phyloP scores from a whole-genome alignment of 2,329 filamentous ascomycete genomes.

The Zalaria obscura region DNA sequence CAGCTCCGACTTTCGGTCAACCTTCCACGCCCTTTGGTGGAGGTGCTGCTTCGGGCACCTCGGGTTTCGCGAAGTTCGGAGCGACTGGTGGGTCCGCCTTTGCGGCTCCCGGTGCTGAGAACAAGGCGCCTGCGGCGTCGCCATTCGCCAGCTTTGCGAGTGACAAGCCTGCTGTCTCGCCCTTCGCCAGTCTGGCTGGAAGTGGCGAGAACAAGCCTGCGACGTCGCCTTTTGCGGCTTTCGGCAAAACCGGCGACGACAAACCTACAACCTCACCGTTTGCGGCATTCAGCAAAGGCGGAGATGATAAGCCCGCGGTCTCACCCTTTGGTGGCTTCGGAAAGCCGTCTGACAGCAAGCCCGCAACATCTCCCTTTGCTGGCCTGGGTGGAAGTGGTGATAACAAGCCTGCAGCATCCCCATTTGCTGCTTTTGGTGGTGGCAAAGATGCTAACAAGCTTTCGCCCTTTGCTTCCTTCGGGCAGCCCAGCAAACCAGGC shows the following conservation, averaged over 20 bases:
- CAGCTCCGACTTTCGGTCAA: conserved; percentile 9
- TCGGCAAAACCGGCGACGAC: background rate
- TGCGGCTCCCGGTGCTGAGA: conserved; percentile 8
- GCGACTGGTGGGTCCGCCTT: conserved; percentile 1
- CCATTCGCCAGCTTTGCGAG: conserved; percentile 17
- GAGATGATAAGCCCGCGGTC: conserved; percentile 7
- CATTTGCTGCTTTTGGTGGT: conserved; percentile 17
- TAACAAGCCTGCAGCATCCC: conserved; percentile 7
- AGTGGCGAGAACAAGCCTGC: conserved; percentile 5
- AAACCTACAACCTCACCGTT: conserved; percentile 9
- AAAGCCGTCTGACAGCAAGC: conserved; percentile 6
- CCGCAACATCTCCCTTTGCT: background rate
- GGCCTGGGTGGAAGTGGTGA: background rate
- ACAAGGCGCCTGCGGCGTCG: conserved; percentile 11
- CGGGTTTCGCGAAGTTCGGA: conserved; percentile 20
- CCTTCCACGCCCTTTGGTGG: conserved; percentile 13
- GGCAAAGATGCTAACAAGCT: conserved; percentile 14
- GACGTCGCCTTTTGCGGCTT: conserved; percentile 10
- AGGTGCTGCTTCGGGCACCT: conserved; percentile 10
- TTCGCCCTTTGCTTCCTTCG: conserved; percentile 19
- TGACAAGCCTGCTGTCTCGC: conserved; percentile 3
- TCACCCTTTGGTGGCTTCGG: conserved; percentile 19
- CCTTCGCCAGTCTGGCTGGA: conserved; percentile 1
- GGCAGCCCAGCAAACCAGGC: conserved; percentile 7
- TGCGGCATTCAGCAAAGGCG: conserved; percentile 19